Base-by-base conservation (phyloP, 2,329 filamentous ascomycete genomes). In the Alternaria viburni region DNA sequence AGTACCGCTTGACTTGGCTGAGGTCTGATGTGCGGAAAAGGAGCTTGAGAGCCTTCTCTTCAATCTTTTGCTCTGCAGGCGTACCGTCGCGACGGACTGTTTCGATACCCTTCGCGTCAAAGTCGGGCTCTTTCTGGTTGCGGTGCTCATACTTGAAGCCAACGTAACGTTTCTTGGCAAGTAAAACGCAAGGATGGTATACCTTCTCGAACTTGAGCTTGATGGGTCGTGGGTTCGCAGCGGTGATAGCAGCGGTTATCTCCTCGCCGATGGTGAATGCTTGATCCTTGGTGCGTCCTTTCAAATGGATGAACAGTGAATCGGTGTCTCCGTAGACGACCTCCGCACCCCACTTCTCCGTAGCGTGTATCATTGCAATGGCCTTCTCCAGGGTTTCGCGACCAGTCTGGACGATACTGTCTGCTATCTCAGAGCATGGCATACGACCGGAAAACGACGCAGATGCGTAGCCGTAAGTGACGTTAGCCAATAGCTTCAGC, bases 151-250 rank as follows among this genome's bases (percentile, higher is more conserved):
- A 99, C 78, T 97, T 97, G 85, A 97, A 97, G 6, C 96, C 96
- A 5, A 98, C 96, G 72, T 99, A 99, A 59, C 96, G 91, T 77
- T 99, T 99, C 83, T 99, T 99, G 17, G 96, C 93, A 0, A 99
- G 86, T 5, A 99, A 86, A 0, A 98, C 89, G 76, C 95, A 98
- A 0, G 96, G 96, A 67, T 97, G 92, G 79, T 99, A 99, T 2
- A 99, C 95, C 73, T 99, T 99, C 78, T 99, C 96, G 71, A 99
- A 97, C 77, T 98, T 98, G 67, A 99, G 90, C 80, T 97, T 98
- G 69, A 99, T 85, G 0, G 96, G 96, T 1, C 90, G 88, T 3
- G 96, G 96, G 74, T 97, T 99, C 83, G 92, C 91, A 58, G 93
- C 87, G 0, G 96, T 98, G 61, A 99, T 89, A 13, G 90, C 90